A percentile compares a stretch with the other conserved stretches of the same genome.
These are phyloP conservation scores for Zizania palustris DNA, from an alignment of 202 grass and related monocot species.

Conservation along the genomic window DNA sequence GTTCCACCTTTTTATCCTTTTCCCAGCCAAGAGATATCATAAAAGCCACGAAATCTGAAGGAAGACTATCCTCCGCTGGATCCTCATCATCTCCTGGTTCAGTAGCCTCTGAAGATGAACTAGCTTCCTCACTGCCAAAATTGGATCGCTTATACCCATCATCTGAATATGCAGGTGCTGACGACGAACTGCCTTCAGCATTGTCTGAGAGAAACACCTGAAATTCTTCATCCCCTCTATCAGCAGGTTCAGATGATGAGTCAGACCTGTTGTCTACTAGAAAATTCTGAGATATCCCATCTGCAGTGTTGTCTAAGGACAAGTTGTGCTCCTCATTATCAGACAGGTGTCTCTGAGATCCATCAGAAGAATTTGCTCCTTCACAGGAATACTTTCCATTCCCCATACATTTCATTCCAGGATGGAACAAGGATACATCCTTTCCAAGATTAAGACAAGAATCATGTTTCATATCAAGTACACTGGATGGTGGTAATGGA, in stretches of 20 bases:
- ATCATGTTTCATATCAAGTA: constrained; percentile 36
- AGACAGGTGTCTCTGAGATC: constrained; percentile 46
- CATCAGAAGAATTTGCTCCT: constrained; percentile 54
- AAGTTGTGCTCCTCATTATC: constrained; percentile 53
- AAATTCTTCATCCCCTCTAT: constrained; percentile 48
- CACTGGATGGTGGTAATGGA: constrained; percentile 29
- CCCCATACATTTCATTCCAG: constrained; percentile 36
- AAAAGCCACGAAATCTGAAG: constrained; percentile 49
- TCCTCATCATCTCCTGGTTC: constrained; percentile 46
- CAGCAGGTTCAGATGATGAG: constrained; percentile 44
- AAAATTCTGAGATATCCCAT: constrained; percentile 38
- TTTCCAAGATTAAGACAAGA: constrained; percentile 41
- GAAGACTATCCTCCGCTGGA: constrained; percentile 33
- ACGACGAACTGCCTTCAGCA: constrained; percentile 44
- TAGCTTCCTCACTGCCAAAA: constrained; percentile 50
- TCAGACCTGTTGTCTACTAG: constrained; percentile 25
- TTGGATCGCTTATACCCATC: constrained; percentile 53
- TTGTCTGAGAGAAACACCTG: constrained; percentile 39
- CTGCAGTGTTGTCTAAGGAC: constrained; percentile 23
- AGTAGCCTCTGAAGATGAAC: constrained; percentile 49
- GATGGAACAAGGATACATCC: constrained; percentile 14
- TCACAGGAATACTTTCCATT: constrained; percentile 55
- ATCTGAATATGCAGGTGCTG: constrained; percentile 57
- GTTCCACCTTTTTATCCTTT: constrained; percentile 56
- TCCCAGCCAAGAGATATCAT: constrained; percentile 59